Conservation (phyloP, 441 rosid genomes). For the Aleurites moluccanus region DNA sequence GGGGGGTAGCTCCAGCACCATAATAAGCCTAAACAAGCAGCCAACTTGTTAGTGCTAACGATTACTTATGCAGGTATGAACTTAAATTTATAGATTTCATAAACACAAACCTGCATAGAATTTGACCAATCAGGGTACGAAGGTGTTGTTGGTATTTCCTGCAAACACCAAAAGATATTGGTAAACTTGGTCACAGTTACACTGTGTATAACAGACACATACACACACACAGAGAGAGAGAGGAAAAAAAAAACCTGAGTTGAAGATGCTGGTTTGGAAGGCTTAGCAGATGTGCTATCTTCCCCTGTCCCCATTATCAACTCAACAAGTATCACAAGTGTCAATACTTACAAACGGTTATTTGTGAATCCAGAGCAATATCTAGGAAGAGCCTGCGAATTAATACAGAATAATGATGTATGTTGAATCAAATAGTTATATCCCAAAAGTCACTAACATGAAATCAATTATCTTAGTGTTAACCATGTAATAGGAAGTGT, state of each 20-base stretch:
- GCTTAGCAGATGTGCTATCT: conserved; percentile 65
- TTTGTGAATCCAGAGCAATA: conserved; percentile 14
- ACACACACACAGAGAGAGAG: too few species aligned
- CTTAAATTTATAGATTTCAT: conserved; percentile 11
- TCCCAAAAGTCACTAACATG: not conserved
- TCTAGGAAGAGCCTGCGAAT: conserved; percentile 32
- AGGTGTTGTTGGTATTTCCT: conserved; percentile 75
- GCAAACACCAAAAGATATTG: conserved; percentile 19
- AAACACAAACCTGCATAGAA: conserved; percentile 74
- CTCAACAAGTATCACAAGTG: conserved; percentile 11
- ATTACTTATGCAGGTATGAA: conserved; percentile 3
- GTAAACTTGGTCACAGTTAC: not conserved
- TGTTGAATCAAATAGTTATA: conserved; percentile 16
- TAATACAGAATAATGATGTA: conserved; percentile 13
- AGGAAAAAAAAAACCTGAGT: conserved; percentile 47
- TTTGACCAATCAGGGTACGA: conserved; percentile 88
- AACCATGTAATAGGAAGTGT: not conserved
- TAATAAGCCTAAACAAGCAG: conserved; percentile 76
- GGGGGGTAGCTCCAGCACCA: conserved; percentile 80
- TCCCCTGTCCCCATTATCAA: conserved; percentile 72
- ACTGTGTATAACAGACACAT: not conserved
- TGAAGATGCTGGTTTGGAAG: conserved; percentile 73
- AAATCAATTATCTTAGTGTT: conserved; percentile 11
- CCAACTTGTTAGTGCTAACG: conserved; percentile 22
- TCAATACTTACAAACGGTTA: conserved; percentile 18